These are phyloP conservation scores for Xanthoconium stramineum DNA, from an alignment of 768 basidiomycete species.

Conservation along the genomic window DNA sequence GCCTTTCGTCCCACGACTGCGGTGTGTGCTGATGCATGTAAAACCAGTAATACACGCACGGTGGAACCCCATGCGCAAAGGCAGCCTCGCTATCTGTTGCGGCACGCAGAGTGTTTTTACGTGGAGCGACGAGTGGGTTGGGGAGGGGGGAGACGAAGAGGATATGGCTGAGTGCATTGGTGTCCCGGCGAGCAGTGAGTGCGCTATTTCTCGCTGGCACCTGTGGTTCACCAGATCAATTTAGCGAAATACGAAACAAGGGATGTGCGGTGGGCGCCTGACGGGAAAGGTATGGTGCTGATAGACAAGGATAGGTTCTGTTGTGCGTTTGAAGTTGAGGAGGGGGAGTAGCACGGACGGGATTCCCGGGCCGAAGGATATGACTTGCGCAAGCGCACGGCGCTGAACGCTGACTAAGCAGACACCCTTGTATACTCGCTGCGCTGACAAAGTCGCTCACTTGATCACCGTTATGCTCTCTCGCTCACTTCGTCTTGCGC, in stretches of 20 bases:
- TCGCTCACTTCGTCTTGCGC: constrained; percentile 55
- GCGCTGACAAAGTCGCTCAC: neutral
- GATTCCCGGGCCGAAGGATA: neutral
- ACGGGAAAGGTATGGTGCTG: constrained; percentile 77
- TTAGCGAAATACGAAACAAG: constrained; percentile 68
- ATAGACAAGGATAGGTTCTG: constrained; percentile 80
- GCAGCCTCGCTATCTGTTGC: constrained; percentile 64
- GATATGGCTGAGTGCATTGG: constrained; percentile 92
- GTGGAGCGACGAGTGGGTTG: constrained; percentile 83
- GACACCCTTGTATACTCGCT: neutral
- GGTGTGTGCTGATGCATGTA: constrained; percentile 65
- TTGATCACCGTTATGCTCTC: constrained; percentile 47
- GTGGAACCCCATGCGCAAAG: constrained; percentile 87
- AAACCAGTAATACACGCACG: constrained; percentile 60
- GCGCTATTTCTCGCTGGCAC: neutral
- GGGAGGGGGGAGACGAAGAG: constrained; percentile 52
- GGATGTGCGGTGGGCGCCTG: constrained; percentile 77
- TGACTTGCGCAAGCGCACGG: constrained; percentile 1
- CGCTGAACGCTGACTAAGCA: constrained; percentile 21
- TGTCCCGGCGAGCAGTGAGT: constrained; percentile 74
- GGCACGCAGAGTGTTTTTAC: constrained; percentile 64
- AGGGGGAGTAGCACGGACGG: constrained; percentile 11
- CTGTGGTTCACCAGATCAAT: neutral
- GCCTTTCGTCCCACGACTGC: constrained; percentile 56
- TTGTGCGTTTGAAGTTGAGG: constrained; percentile 78